These are phyloP conservation scores for Dipteronia sinensis DNA, from an alignment of 345 rosid genomes.

Conservation along the genomic window DNA sequence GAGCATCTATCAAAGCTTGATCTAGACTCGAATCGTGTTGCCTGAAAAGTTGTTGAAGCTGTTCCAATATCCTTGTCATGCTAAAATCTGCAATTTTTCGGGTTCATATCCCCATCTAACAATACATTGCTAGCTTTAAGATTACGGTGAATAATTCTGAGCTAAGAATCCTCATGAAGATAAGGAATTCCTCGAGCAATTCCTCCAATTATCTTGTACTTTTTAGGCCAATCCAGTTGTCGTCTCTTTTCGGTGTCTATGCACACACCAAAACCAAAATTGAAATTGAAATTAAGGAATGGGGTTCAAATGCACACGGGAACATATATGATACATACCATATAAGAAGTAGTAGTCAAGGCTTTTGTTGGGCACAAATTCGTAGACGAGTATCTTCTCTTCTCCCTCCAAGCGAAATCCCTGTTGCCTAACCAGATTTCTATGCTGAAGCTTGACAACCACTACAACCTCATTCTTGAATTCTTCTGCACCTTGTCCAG, in stretches of 20 bases:
- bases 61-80: conserved; percentile 11
- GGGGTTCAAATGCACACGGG: not conserved
- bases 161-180: conserved; percentile 1
- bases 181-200: conserved; percentile 7
- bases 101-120: not conserved
- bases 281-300: not conserved
- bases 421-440: conserved; percentile 33
- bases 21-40: too few relatives aligned
- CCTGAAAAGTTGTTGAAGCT: conserved; percentile 35
- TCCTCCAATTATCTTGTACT: conserved; percentile 10
- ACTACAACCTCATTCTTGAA: conserved; percentile 35
- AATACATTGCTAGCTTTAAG: not conserved
- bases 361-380: conserved; percentile 36
- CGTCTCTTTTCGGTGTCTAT: not conserved
- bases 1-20: too few relatives aligned
- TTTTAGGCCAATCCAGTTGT: not conserved
- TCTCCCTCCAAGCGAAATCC: conserved; percentile 40
- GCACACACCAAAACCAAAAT: not conserved
- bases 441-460: conserved; percentile 39
- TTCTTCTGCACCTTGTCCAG: conserved; percentile 31
- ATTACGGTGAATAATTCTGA: conserved; percentile 10
- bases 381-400: conserved; percentile 38
- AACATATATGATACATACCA: conserved; percentile 1
- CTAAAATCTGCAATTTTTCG: not conserved
- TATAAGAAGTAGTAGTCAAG: conserved; percentile 30